Percentiles rank a stretch among this genome's conserved stretches.
Conservation (phyloP, 1,284 basidiomycete genomes). For the Cutaneotrichosporon daszewskae region DNA sequence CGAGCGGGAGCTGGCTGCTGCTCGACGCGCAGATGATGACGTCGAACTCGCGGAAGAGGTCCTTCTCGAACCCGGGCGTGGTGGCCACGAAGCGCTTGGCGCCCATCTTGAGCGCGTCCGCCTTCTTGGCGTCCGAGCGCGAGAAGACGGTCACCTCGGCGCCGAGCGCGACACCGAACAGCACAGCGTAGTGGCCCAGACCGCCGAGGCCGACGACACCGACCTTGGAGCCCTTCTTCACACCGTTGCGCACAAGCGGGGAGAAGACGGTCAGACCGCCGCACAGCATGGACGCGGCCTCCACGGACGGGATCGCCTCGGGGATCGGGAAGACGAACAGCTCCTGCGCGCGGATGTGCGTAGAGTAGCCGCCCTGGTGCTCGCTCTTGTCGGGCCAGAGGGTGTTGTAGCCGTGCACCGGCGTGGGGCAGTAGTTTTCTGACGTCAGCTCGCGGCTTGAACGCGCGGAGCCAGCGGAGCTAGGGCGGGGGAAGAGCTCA, state of each 20-base stretch:
- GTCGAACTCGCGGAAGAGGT: constrained; percentile 53
- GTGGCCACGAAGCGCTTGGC: constrained; percentile 55
- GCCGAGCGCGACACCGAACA: constrained; percentile 58
- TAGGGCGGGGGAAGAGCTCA: no score
- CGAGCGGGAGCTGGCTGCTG: constrained; percentile 47
- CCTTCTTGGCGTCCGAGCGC: constrained; percentile 58
- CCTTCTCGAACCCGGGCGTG: constrained; percentile 50
- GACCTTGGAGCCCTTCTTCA: constrained; percentile 61
- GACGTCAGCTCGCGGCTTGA: neutral
- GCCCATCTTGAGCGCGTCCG: constrained; percentile 61
- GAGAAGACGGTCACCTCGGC: constrained; percentile 63
- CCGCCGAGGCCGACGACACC: constrained; percentile 64
- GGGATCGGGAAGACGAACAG: constrained; percentile 67
- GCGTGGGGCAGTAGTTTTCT: constrained; percentile 49
- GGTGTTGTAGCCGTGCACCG: constrained; percentile 48
- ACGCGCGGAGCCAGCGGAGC: no score
- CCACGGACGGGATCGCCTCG: constrained; percentile 54
- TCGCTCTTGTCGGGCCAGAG: constrained; percentile 54
- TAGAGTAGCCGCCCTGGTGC: constrained; percentile 58
- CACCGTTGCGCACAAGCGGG: constrained; percentile 58
- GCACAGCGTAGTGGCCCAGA: constrained; percentile 56
- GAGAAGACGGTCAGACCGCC: constrained; percentile 64
- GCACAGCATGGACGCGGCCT: constrained; percentile 56
- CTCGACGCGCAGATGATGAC: constrained; percentile 58
- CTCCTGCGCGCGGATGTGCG: constrained; percentile 60